Percentiles rank a stretch among this genome's conserved stretches.
phyloP scores from a whole-genome alignment of 345 rosid genomes.

The Conringia planisiliqua region DNA sequence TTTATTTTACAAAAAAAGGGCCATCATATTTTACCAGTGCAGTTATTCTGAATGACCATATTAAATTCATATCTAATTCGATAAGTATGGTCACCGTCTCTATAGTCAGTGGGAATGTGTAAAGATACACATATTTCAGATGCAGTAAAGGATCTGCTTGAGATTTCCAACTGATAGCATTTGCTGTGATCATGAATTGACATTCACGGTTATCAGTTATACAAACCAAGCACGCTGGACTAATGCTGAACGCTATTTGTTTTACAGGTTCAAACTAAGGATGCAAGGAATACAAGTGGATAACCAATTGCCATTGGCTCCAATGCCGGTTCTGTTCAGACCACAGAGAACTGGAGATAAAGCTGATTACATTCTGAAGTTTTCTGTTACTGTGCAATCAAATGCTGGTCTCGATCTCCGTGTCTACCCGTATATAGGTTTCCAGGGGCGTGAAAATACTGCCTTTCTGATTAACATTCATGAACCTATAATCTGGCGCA shows the following conservation, averaged over 20 bases:
- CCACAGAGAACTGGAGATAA: conserved; percentile 79
- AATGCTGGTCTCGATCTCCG: conserved; percentile 76
- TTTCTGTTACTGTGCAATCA: conserved; percentile 74
- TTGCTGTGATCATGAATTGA: conserved; percentile 15
- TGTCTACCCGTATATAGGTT: conserved; percentile 85
- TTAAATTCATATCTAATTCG: background rate
- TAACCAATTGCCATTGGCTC: conserved; percentile 92
- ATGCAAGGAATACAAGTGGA: conserved; percentile 88
- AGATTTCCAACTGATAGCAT: background rate
- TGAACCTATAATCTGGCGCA: conserved; percentile 98
- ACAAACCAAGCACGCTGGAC: background rate
- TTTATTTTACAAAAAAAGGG: background rate
- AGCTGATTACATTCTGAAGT: conserved; percentile 64
- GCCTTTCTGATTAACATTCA: conserved; percentile 90
- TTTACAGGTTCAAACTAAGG: conserved; percentile 74
- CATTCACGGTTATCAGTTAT: conserved; percentile 2
- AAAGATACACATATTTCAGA: background rate
- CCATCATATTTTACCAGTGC: conserved; percentile 1
- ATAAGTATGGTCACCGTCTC: background rate
- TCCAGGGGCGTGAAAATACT: conserved; percentile 85
- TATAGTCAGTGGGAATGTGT: background rate
- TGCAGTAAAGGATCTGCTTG: background rate
- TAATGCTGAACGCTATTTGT: background rate
- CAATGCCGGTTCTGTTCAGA: conserved; percentile 94
- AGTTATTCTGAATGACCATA: conserved; percentile 8